A percentile compares a stretch with the other conserved stretches of the same genome.
Evolutionary conservation across 2,329 filamentous ascomycete genomes (phyloP).

Genomic region (Colletotrichum spinosum): DNA sequence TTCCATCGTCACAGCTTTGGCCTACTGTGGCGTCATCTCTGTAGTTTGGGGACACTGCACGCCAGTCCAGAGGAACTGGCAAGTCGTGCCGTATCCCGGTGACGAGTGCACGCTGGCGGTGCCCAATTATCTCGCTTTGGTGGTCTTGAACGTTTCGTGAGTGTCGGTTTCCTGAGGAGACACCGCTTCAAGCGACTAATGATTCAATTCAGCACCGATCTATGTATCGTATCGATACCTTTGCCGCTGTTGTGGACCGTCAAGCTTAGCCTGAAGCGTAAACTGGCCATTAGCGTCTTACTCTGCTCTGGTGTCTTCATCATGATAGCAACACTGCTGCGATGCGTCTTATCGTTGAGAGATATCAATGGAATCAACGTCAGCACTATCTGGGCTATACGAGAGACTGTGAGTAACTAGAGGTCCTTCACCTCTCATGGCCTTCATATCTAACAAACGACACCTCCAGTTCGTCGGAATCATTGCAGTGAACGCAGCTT

Average conservation of each 20-base stretch:
- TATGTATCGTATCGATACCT: conserved; percentile 52
- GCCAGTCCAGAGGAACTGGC: conserved; percentile 53
- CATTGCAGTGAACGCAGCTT: conserved; percentile 55
- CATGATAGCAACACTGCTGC: conserved; percentile 54
- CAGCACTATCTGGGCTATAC: conserved; percentile 55
- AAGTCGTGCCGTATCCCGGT: conserved; percentile 55
- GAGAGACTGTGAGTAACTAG: conserved; percentile 50
- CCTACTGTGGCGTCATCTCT: conserved; percentile 48
- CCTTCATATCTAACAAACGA: neutral
- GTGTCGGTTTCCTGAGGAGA: conserved; percentile 21
- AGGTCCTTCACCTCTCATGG: neutral
- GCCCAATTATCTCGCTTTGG: conserved; percentile 51
- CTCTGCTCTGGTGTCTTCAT: conserved; percentile 58
- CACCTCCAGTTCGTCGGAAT: conserved; percentile 54
- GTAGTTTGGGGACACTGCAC: conserved; percentile 51
- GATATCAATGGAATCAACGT: conserved; percentile 51
- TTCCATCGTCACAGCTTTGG: conserved; percentile 43
- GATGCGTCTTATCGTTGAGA: conserved; percentile 52
- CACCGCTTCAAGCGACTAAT: neutral
- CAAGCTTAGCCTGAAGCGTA: conserved; percentile 50
- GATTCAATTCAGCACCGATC: conserved; percentile 49
- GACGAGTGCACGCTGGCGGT: conserved; percentile 49
- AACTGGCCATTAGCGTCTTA: conserved; percentile 51
- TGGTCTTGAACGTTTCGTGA: conserved; percentile 50
- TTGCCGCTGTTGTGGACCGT: conserved; percentile 54